Conservation (phyloP, 192 early-diverging fungal genomes). For the Phycomyces blakesleeanus region DNA sequence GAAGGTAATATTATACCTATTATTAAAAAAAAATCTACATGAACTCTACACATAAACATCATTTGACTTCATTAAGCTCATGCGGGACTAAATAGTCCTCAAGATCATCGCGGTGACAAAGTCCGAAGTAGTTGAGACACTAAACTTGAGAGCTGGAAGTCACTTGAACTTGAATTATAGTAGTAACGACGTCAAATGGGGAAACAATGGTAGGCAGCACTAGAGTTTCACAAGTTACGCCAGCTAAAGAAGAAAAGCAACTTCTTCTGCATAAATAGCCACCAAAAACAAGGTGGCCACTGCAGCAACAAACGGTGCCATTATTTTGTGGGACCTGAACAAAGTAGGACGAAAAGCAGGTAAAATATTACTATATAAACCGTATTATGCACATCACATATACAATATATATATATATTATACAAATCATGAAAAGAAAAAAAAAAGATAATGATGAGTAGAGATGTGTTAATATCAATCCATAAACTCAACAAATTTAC, state of each 20-base stretch:
- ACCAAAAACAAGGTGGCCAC: conserved; percentile 68
- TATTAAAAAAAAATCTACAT: too few species aligned
- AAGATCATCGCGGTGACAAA: conserved; percentile 61
- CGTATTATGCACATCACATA: neutral
- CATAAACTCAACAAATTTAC: too few species aligned
- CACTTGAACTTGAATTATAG: conserved; percentile 51
- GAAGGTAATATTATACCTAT: conserved; percentile 45
- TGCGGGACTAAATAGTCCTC: conserved; percentile 44
- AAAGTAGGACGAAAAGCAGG: conserved; percentile 43
- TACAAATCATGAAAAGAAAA: neutral
- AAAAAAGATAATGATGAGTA: neutral
- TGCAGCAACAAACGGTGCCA: conserved; percentile 64
- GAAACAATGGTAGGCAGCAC: conserved; percentile 42
- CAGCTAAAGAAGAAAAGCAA: neutral
- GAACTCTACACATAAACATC: too few species aligned
- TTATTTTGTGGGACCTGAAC: conserved; percentile 70
- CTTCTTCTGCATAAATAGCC: conserved; percentile 24
- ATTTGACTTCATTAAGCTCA: too few species aligned
- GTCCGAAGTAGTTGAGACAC: conserved; percentile 50
- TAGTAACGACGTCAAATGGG: conserved; percentile 81
- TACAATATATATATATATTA: neutral
- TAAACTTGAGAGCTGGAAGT: conserved; percentile 63
- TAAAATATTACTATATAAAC: conserved; percentile 8
- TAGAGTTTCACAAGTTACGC: neutral
- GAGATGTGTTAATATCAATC: neutral